Evolutionary conservation across 2,329 filamentous ascomycete species (phyloP).

Genomic region (Nothophaeocryptopus gaeumannii): DNA sequence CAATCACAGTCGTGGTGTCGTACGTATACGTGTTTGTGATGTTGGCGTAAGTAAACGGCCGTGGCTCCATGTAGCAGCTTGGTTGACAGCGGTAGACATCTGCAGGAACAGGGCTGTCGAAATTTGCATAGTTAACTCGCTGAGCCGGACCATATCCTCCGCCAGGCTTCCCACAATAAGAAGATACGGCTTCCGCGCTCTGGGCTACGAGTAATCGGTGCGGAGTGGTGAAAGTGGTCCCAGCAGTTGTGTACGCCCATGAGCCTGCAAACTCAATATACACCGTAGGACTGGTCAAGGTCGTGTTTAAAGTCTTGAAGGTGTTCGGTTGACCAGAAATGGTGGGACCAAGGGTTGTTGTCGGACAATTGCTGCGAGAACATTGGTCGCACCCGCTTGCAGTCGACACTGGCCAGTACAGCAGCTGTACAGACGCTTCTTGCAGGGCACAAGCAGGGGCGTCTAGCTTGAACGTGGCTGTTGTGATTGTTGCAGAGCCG

Average conservation of each 20-base stretch:
- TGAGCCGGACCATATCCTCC: conserved; percentile 14
- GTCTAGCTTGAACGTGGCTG: neutral
- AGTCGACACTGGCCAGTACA: conserved; percentile 23
- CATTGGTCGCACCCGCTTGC: conserved; percentile 4
- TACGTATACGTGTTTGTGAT: conserved; percentile 3
- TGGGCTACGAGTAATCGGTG: conserved; percentile 19
- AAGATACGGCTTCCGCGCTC: conserved; percentile 15
- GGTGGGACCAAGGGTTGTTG: conserved; percentile 17
- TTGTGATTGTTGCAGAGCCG: conserved; percentile 5
- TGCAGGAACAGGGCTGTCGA: conserved; percentile 21
- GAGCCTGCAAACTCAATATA: conserved; percentile 24
- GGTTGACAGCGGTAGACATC: conserved; percentile 26
- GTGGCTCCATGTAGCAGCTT: conserved; percentile 17
- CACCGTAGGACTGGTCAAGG: conserved; percentile 25
- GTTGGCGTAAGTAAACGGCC: conserved; percentile 1
- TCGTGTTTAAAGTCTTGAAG: conserved; percentile 16
- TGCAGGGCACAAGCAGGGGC: conserved; percentile 15
- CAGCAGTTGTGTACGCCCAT: conserved; percentile 16
- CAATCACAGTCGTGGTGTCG: neutral
- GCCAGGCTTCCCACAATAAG: conserved; percentile 18
- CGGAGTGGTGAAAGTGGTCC: conserved; percentile 7
- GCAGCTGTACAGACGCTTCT: conserved; percentile 17
- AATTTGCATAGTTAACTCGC: conserved; percentile 23
- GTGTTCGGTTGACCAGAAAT: conserved; percentile 22
- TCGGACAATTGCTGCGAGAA: conserved; percentile 11